Evolutionary conservation across 2,329 filamentous ascomycete species (phyloP).

Genomic region (Trichoderma harzianum): DNA sequence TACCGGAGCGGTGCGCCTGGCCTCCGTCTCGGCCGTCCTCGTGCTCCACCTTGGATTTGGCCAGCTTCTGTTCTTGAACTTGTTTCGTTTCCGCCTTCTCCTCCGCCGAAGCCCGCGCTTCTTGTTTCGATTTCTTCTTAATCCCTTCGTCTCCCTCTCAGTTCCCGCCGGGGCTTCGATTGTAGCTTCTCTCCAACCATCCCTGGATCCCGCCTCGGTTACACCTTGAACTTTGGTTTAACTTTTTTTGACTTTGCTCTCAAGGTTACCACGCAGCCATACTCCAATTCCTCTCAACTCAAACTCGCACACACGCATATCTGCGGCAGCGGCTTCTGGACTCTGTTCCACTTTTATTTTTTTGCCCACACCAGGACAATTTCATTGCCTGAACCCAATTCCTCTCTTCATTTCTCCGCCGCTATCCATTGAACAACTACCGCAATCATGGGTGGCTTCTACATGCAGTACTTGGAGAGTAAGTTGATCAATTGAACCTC

Average conservation of each 20-base stretch:
- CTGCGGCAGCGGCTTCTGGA: slow-evolving; percentile 6
- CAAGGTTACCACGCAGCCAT: slow-evolving; percentile 9
- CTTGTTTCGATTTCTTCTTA: slow-evolving; percentile 19
- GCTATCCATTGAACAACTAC: slow-evolving; percentile 7
- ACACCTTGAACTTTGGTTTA: background rate
- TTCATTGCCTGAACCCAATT: slow-evolving; percentile 10
- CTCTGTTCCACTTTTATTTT: slow-evolving; percentile 25
- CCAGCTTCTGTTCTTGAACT: slow-evolving; percentile 16
- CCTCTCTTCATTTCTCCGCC: background rate
- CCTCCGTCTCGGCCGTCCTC: slow-evolving; percentile 18
- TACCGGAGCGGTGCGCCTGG: slow-evolving; percentile 16
- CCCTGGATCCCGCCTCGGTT: slow-evolving; percentile 13
- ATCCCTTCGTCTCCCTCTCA: slow-evolving; percentile 31
- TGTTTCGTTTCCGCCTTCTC: slow-evolving; percentile 16
- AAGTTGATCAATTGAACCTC: slow-evolving; percentile 43
- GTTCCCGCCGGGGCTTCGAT: slow-evolving; percentile 52
- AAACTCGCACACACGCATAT: slow-evolving; percentile 8
- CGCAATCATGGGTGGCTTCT: slow-evolving; percentile 59
- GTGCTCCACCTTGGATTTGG: slow-evolving; percentile 14
- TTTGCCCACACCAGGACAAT: slow-evolving; percentile 8
- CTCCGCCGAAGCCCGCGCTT: slow-evolving; percentile 10
- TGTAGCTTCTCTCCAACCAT: slow-evolving; percentile 41
- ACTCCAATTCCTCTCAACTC: slow-evolving; percentile 9
- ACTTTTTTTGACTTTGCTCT: background rate
- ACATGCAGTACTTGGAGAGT: slow-evolving; percentile 73